Base-by-base conservation (phyloP, 2,329 filamentous ascomycete genomes). In the Fusarium lateritium region DNA sequence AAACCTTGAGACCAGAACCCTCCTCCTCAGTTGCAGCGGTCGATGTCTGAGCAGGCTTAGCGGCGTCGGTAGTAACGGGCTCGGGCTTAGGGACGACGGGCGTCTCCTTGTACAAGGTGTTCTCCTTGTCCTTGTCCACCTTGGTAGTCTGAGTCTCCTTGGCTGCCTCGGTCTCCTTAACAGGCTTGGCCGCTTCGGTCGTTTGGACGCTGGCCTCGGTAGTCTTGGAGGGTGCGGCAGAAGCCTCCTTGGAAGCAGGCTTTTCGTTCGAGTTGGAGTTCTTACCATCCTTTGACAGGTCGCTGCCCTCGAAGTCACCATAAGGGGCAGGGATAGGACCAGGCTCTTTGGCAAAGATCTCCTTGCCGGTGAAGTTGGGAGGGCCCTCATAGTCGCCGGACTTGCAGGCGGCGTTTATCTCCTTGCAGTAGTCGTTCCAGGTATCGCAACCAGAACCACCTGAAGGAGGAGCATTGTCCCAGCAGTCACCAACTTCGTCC, bases 391-490 rank as follows among this genome's bases (percentile, higher is more conserved):
- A 86, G 57, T 81, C 65, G 2, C 79, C 76, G 2, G 75, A 73
- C n/a, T 75, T 66, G 71, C 87, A 89, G 5, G 74, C 78, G 9
- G 75, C 69, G 71, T 83, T 79, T 53, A 88, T 80, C 4, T 66
- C 77, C 36, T 78, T 76, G 79, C 92, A 94, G 79, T 90, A 91
- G 14, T 78, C 75, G 73, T 88, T 85, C 88, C 88, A 93, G 34
- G 85, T 79, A 47, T 83, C 78, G 79, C 92, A 94, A 68, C 86
- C 86, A 2, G 78, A 79, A 65, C 80, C 79, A 2, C 91, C 91
- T 3, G 88, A 89, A 2, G 89, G 86, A 14, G 86, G 86, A 4
- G 87, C 84, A 7, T 79, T 77, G 44, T 82, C 76, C 79, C 86
- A 93, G 82, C 92, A 94, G n/a, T 70, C 75, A 4, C 84, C 78